Percentiles rank a stretch among this genome's conserved stretches.
Evolutionary conservation across 306 rosid species (phyloP).

Genomic region (Cicer arietinum): DNA sequence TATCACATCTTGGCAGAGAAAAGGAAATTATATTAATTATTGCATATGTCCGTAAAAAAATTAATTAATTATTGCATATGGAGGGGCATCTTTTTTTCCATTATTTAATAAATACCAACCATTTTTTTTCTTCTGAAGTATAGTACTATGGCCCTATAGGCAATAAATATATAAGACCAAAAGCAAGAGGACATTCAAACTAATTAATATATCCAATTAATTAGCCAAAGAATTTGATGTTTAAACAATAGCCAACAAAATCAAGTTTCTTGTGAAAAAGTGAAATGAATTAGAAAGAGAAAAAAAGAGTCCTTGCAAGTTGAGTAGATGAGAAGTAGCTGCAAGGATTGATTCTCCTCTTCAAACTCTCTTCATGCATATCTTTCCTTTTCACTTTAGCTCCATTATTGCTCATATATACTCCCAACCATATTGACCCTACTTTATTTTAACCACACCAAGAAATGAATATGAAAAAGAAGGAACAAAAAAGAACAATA

Average conservation of each 20-base stretch:
- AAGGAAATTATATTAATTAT: slow-evolving; percentile 21
- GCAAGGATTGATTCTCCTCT: slow-evolving; percentile 58
- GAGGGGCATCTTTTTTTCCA: slow-evolving; percentile 45
- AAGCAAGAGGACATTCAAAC: slow-evolving; percentile 40
- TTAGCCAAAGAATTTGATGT: slow-evolving; percentile 41
- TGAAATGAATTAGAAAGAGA: slow-evolving; percentile 36
- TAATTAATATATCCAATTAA: slow-evolving; percentile 34
- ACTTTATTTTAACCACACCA: slow-evolving; percentile 64
- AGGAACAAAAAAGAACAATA: slow-evolving; percentile 22
- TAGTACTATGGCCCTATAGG: slow-evolving; percentile 17
- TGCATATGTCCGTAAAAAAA: slow-evolving; percentile 18
- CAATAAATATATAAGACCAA: slow-evolving; percentile 38
- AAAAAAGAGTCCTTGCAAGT: slow-evolving; percentile 40
- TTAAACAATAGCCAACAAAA: slow-evolving; percentile 40
- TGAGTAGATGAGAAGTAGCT: slow-evolving; percentile 63
- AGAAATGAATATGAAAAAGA: slow-evolving; percentile 50
- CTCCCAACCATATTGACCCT: slow-evolving; percentile 58
- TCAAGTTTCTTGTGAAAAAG: slow-evolving; percentile 48
- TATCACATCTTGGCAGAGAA: slow-evolving; percentile 48
- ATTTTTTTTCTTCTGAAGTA: slow-evolving; percentile 5
- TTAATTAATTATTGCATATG: slow-evolving; percentile 38
- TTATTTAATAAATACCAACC: slow-evolving; percentile 37
- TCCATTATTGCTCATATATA: slow-evolving; percentile 64
- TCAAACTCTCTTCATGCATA: slow-evolving; percentile 43
- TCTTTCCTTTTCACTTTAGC: slow-evolving; percentile 52